Conservation (phyloP, 2,329 filamentous ascomycete genomes). For the Monosporascus sp. region DNA sequence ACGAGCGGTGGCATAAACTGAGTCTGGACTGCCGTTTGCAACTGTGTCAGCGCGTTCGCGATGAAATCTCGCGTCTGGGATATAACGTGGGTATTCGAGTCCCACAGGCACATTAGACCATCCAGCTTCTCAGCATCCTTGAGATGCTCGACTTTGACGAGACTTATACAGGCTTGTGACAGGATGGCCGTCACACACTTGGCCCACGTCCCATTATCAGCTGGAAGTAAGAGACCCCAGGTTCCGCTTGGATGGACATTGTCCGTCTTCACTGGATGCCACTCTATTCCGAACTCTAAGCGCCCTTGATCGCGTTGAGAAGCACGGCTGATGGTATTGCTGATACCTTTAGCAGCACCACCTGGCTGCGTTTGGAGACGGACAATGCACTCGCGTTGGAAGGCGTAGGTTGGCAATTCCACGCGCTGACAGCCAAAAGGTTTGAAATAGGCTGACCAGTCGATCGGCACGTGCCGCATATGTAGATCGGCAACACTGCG, state of each 20-base stretch:
- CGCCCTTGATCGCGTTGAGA: background rate
- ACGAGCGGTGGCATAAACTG: conserved; percentile 15
- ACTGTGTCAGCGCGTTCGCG: conserved; percentile 15
- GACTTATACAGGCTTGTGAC: conserved; percentile 6
- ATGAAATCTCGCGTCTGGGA: conserved; percentile 13
- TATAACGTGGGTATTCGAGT: conserved; percentile 10
- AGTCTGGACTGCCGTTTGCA: conserved; percentile 17
- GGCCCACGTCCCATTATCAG: conserved; percentile 2
- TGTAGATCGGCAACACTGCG: conserved; percentile 20
- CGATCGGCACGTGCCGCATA: conserved; percentile 17
- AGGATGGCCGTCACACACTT: conserved; percentile 1
- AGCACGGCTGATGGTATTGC: background rate
- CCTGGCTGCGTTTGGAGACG: too few relatives aligned
- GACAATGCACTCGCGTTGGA: conserved; percentile 16
- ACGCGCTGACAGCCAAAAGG: conserved; percentile 22
- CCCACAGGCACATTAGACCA: conserved; percentile 20
- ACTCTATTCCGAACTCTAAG: conserved; percentile 13
- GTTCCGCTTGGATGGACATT: conserved; percentile 1
- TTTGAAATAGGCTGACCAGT: conserved; percentile 26
- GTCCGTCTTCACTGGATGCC: conserved; percentile 8
- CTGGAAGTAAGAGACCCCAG: conserved; percentile 13
- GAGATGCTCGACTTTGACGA: conserved; percentile 11
- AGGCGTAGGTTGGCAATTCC: conserved; percentile 27
- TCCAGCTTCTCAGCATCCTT: conserved; percentile 16
- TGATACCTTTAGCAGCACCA: too few relatives aligned